These are phyloP conservation scores for Farysia itapuensis DNA, from an alignment of 1,284 basidiomycete genomes.

Conservation along the genomic window DNA sequence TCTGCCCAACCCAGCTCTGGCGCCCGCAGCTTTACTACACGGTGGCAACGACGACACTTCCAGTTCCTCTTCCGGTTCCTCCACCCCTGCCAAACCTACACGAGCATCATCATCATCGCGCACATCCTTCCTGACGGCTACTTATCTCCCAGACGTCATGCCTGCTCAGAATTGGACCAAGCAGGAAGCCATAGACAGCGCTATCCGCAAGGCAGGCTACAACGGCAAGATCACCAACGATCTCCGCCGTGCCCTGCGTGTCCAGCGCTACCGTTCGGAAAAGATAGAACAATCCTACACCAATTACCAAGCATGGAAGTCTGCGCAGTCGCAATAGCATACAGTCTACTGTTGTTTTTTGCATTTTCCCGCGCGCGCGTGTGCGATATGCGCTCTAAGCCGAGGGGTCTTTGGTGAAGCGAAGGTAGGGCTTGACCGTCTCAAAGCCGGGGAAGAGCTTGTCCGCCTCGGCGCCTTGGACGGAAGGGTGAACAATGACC, in stretches of 20 bases:
- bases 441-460: slow-evolving; percentile 73
- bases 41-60: slow-evolving; percentile 60
- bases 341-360: neutral
- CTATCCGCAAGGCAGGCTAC: slow-evolving; percentile 86
- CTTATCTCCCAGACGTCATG: slow-evolving; percentile 91
- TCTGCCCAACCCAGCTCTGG: slow-evolving; percentile 73
- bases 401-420: slow-evolving; percentile 62
- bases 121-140: slow-evolving; percentile 72
- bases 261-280: slow-evolving; percentile 83
- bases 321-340: neutral
- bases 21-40: slow-evolving; percentile 63
- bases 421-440: slow-evolving; percentile 64
- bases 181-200: slow-evolving; percentile 82
- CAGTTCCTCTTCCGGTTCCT: slow-evolving; percentile 68
- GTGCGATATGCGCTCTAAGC: too few relatives aligned
- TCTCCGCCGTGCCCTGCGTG: slow-evolving; percentile 72
- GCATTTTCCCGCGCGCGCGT: neutral
- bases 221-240: slow-evolving; percentile 79
- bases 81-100: slow-evolving; percentile 8
- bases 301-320: slow-evolving; percentile 64
- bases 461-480: slow-evolving; percentile 84
- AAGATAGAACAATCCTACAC: slow-evolving; percentile 73
- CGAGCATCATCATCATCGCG: neutral
- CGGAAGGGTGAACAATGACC: slow-evolving; percentile 91
- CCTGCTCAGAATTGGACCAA: slow-evolving; percentile 91